Conservation (phyloP, 2,329 filamentous ascomycete species). For the Colletotrichum acutatum region DNA sequence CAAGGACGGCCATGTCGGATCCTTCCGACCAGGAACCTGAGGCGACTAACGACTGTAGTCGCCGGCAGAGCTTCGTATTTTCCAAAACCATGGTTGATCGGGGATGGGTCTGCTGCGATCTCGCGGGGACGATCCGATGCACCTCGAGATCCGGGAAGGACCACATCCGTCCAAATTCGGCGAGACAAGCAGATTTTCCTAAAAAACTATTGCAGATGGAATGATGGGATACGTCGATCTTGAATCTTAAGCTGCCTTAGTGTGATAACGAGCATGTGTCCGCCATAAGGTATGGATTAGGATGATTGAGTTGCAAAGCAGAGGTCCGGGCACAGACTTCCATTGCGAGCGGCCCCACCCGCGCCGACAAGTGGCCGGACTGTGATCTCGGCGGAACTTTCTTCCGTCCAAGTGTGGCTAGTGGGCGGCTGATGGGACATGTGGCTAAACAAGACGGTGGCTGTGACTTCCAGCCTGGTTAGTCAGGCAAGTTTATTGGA, state of each 20-base stretch:
- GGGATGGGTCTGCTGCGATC: background rate
- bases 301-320: background rate
- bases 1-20: background rate
- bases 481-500: constrained; percentile 28
- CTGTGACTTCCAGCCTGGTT: constrained; percentile 7
- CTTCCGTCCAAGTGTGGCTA: background rate
- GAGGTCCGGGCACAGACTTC: background rate
- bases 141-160: background rate
- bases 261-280: background rate
- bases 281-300: background rate
- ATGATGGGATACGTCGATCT: background rate
- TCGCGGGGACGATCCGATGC: background rate
- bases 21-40: background rate
- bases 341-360: background rate
- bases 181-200: no score
- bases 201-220: background rate
- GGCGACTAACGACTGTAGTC: background rate
- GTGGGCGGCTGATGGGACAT: background rate
- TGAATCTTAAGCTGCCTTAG: background rate
- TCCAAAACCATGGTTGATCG: background rate
- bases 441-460: constrained; percentile 3
- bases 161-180: background rate
- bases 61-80: background rate
- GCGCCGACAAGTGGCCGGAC: no score
- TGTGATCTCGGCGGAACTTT: background rate